Evolutionary conservation across 371 early-diverging fungal genomes (phyloP).

Genomic region (Mucor indicus): DNA sequence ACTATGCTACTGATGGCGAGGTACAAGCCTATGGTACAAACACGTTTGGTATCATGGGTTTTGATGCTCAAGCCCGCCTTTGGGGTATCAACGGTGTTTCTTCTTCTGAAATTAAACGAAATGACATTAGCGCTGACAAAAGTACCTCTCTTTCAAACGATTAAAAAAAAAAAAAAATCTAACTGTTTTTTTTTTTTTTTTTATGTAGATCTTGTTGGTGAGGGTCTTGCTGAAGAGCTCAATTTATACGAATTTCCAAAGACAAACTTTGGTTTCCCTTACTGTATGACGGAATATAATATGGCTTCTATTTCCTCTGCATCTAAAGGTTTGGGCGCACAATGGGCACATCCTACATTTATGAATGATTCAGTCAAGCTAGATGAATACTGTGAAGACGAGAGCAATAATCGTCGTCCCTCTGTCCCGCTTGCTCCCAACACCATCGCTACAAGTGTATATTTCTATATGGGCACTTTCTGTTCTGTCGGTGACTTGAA

Average conservation of each 20-base stretch:
- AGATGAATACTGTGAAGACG: slow-evolving; percentile 31
- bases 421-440: slow-evolving; percentile 25
- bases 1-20: slow-evolving; percentile 36
- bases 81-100: slow-evolving; percentile 39
- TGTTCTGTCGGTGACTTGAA: slow-evolving; percentile 39
- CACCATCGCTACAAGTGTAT: slow-evolving; percentile 20
- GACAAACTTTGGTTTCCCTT: slow-evolving; percentile 38
- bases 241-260: slow-evolving; percentile 33
- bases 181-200: not conserved
- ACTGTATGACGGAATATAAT: slow-evolving; percentile 40
- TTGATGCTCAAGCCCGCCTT: slow-evolving; percentile 42
- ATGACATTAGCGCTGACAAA: slow-evolving; percentile 5
- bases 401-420: slow-evolving; percentile 23
- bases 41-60: slow-evolving; percentile 32
- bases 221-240: slow-evolving; percentile 38
- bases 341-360: slow-evolving; percentile 42
- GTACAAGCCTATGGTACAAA: slow-evolving; percentile 37
- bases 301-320: slow-evolving; percentile 10
- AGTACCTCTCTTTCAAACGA: slow-evolving; percentile 3
- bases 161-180: too few relatives aligned
- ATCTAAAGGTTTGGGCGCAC: slow-evolving; percentile 27
- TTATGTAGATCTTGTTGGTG: slow-evolving; percentile 12
- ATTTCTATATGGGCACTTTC: slow-evolving; percentile 41
- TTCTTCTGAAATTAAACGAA: not conserved
- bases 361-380: slow-evolving; percentile 28